Percentiles rank a stretch among this genome's conserved stretches.
These are phyloP conservation scores for Neurospora terricola DNA, from an alignment of 495 filamentous ascomycete genomes.

Conservation along the genomic window DNA sequence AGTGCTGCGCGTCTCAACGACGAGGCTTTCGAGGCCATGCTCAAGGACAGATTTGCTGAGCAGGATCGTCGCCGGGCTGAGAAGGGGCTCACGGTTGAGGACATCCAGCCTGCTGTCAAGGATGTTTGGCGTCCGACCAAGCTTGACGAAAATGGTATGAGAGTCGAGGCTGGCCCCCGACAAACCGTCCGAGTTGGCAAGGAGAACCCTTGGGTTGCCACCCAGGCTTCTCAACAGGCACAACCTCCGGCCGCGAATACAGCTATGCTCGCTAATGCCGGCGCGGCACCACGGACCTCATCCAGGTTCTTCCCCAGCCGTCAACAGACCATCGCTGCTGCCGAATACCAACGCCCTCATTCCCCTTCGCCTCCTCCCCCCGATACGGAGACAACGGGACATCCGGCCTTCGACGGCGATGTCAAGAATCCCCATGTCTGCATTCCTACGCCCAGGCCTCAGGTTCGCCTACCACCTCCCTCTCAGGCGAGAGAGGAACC, in stretches of 20 bases:
- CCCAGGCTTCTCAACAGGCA: slow-evolving; percentile 4
- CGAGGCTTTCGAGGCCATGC: slow-evolving; percentile 13
- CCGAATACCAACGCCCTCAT: slow-evolving; percentile 20
- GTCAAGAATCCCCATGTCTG: slow-evolving; percentile 55
- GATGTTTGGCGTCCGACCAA: slow-evolving; percentile 56
- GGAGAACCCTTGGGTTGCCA: slow-evolving; percentile 16
- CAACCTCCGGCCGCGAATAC: background rate
- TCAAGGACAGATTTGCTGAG: slow-evolving; percentile 17
- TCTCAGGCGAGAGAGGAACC: slow-evolving; percentile 5
- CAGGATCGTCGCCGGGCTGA: slow-evolving; percentile 20
- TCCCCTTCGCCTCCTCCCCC: slow-evolving; percentile 65
- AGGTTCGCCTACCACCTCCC: slow-evolving; percentile 61
- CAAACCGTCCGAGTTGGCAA: slow-evolving; percentile 17
- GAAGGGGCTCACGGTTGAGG: slow-evolving; percentile 17
- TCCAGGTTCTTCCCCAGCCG: slow-evolving; percentile 56
- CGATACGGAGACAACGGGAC: slow-evolving; percentile 45
- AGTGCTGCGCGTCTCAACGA: slow-evolving; percentile 16
- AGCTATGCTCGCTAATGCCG: background rate
- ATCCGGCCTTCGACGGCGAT: slow-evolving; percentile 63
- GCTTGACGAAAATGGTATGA: slow-evolving; percentile 32
- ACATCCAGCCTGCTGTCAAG: slow-evolving; percentile 39
- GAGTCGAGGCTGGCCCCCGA: slow-evolving; percentile 13
- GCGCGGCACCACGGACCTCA: background rate
- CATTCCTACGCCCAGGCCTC: slow-evolving; percentile 55
- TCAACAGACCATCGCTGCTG: slow-evolving; percentile 1